Evolutionary conservation across 164 flowering plant genomes (phyloP).

Genomic region (Paratinospora sagittata): DNA sequence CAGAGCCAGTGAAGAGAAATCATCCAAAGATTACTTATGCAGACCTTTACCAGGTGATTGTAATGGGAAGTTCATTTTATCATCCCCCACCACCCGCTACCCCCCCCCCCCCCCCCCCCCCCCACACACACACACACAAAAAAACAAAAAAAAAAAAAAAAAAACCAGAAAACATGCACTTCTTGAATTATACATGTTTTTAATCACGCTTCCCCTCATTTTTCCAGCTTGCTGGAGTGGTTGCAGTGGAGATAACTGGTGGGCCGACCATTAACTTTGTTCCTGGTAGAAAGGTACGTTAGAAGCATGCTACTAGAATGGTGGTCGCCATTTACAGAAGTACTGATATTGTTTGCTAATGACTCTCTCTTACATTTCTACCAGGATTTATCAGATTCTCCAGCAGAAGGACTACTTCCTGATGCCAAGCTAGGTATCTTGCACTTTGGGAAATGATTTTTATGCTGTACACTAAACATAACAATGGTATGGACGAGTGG

Average conservation of each 20-base stretch:
- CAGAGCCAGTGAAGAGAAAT: conserved; percentile 76
- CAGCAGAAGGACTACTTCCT: conserved; percentile 85
- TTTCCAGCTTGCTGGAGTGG: conserved; percentile 93
- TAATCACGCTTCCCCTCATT: not conserved
- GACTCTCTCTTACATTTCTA: conserved; percentile 9
- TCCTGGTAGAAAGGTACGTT: conserved; percentile 88
- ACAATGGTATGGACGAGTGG: too few relatives aligned
- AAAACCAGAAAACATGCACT: too few relatives aligned
- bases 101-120: too few relatives aligned
- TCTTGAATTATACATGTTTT: not conserved
- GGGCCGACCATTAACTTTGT: conserved; percentile 85
- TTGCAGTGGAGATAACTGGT: conserved; percentile 95
- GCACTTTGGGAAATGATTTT: not conserved
- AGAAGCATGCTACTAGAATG: conserved; percentile 5
- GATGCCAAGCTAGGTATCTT: conserved; percentile 70
- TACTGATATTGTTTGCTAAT: conserved; percentile 1
- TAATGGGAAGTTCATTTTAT: not conserved
- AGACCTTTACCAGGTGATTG: conserved; percentile 77
- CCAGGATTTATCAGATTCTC: conserved; percentile 70
- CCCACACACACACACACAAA: too few relatives aligned
- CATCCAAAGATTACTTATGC: conserved; percentile 80
- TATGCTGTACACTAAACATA: too few relatives aligned
- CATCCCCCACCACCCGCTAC: not conserved
- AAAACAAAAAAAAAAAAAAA: too few relatives aligned
- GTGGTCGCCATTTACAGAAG: conserved; percentile 1